These are phyloP conservation scores for Blastocystis sp. DNA, from an alignment of 352 stramenopile species.

Conservation along the genomic window DNA sequence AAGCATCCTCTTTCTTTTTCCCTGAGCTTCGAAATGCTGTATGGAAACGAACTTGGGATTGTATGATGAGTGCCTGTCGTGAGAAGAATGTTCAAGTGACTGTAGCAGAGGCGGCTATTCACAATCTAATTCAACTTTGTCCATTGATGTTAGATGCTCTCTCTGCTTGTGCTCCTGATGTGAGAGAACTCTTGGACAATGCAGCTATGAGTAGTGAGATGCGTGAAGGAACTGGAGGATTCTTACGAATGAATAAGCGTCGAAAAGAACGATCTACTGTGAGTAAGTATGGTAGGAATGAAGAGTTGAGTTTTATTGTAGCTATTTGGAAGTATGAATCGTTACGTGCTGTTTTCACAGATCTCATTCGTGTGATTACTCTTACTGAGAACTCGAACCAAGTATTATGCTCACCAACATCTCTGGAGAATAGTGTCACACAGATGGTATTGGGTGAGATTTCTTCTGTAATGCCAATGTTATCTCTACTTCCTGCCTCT, in stretches of 20 bases:
- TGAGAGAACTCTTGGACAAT: neutral
- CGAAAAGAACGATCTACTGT: neutral
- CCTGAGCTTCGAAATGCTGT: neutral
- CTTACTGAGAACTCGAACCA: neutral
- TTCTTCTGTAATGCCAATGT: neutral
- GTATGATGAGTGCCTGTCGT: neutral
- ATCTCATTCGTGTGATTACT: neutral
- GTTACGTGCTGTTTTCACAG: neutral
- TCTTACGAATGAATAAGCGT: neutral
- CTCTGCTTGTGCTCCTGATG: neutral
- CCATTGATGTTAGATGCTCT: conserved; percentile 20
- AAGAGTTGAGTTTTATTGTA: neutral
- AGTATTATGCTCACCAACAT: neutral
- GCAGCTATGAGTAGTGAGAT: neutral
- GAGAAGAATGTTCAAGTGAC: neutral
- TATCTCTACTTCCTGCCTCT: neutral
- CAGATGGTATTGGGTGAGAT: neutral
- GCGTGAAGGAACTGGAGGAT: neutral
- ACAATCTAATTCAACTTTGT: neutral
- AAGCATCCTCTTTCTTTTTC: conserved; percentile 26
- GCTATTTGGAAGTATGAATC: conserved; percentile 27
- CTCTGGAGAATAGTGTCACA: neutral
- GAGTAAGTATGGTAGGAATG: conserved; percentile 4
- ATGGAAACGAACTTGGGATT: conserved; percentile 6
- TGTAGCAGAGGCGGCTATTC: neutral